Evolutionary conservation across 371 early-diverging fungal genomes (phyloP).

Genomic region (Zychaea mexicana): DNA sequence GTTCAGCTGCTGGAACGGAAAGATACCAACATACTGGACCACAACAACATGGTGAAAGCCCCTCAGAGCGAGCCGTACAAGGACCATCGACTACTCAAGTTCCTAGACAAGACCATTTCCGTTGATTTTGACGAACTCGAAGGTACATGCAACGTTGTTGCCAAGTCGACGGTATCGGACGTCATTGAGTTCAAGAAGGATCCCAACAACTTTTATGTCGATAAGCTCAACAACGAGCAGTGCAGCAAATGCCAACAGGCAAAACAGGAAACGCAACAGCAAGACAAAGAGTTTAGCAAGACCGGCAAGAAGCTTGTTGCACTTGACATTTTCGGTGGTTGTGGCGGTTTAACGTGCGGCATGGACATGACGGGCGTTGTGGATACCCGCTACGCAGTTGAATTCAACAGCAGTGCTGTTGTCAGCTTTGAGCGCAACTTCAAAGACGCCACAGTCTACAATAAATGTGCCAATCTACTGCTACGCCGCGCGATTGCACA

Average conservation of each 20-base stretch:
- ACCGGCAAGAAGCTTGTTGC: slow-evolving; percentile 33
- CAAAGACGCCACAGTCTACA: slow-evolving; percentile 53
- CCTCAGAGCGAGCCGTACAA: slow-evolving; percentile 3
- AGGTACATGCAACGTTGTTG: slow-evolving; percentile 56
- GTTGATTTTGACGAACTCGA: slow-evolving; percentile 30
- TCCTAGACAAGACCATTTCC: slow-evolving; percentile 20
- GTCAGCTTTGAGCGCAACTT: slow-evolving; percentile 62
- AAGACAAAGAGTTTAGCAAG: not conserved
- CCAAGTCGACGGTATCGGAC: slow-evolving; percentile 28
- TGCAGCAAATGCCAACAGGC: slow-evolving; percentile 32
- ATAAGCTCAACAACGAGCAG: slow-evolving; percentile 10
- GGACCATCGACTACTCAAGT: slow-evolving; percentile 39
- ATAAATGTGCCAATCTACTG: slow-evolving; percentile 59
- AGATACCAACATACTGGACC: slow-evolving; percentile 1
- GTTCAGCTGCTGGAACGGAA: slow-evolving; percentile 5
- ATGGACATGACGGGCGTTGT: slow-evolving; percentile 55
- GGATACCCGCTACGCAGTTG: slow-evolving; percentile 59
- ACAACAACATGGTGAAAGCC: slow-evolving; percentile 7
- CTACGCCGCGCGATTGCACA: slow-evolving; percentile 53
- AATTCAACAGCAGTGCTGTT: slow-evolving; percentile 55
- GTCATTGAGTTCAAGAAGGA: slow-evolving; percentile 41
- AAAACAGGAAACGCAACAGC: not conserved
- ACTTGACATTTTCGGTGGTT: slow-evolving; percentile 67
- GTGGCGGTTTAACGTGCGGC: slow-evolving; percentile 65
- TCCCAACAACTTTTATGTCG: slow-evolving; percentile 41